Conservation (phyloP, 768 basidiomycete genomes). For the Termitomyces sp. region DNA sequence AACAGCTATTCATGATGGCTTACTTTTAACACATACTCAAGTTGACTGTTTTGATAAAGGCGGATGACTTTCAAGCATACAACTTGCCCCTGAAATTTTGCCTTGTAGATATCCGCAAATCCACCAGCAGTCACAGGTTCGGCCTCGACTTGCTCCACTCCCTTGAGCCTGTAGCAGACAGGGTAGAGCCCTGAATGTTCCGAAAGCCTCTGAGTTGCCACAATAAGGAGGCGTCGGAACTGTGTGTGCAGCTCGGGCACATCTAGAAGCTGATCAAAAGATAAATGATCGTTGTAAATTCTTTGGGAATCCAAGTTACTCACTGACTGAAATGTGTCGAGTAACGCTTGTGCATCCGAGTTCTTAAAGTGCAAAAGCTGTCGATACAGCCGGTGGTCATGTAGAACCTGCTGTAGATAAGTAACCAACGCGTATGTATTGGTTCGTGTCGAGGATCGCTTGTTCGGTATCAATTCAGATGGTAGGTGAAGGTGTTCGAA, state of each 20-base stretch:
- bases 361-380: not conserved
- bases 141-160: not conserved
- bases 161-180: not conserved
- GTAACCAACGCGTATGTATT: no score
- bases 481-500: no score
- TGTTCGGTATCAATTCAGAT: no score
- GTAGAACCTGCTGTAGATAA: no score
- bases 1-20: no score
- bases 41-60: not conserved
- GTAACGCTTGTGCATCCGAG: not conserved
- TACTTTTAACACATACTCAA: not conserved
- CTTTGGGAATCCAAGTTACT: not conserved
- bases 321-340: not conserved
- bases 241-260: not conserved
- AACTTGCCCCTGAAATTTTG: not conserved
- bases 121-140: not conserved
- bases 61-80: slow-evolving; percentile 3
- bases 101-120: not conserved
- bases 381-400: not conserved
- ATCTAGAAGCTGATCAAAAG: not conserved
- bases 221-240: not conserved
- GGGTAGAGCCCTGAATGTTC: not conserved
- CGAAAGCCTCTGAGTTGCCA: not conserved
- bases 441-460: no score
- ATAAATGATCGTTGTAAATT: not conserved